Evolutionary conservation across 1,284 basidiomycete species (phyloP).

Genomic region (Mrakiaceae sp.): DNA sequence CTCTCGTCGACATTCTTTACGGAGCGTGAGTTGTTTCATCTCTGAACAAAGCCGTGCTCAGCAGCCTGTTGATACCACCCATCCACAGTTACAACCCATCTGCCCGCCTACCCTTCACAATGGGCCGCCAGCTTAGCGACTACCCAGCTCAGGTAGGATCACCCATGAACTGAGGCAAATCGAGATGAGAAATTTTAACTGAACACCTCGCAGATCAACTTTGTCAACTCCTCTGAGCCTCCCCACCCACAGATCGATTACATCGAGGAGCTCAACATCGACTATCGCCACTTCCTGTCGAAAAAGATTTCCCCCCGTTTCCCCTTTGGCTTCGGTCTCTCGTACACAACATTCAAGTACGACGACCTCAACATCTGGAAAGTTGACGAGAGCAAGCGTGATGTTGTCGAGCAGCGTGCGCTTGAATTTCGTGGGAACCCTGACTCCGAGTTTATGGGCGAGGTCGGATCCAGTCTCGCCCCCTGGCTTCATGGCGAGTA

Average conservation of each 20-base stretch:
- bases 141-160: constrained; percentile 41
- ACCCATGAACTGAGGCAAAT: too few species aligned
- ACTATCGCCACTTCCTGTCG: constrained; percentile 66
- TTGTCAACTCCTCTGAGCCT: constrained; percentile 44
- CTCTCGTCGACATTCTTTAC: constrained; percentile 60
- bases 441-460: too few species aligned
- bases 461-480: too few species aligned
- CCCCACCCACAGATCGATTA: constrained; percentile 46
- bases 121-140: constrained; percentile 54
- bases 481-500: too few species aligned
- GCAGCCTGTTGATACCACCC: constrained; percentile 16
- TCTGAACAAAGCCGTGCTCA: constrained; percentile 24
- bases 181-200: too few species aligned
- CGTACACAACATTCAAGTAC: constrained; percentile 69
- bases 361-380: constrained; percentile 35
- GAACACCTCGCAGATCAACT: constrained; percentile 48
- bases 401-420: too few species aligned
- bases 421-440: too few species aligned
- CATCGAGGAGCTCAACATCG: constrained; percentile 45
- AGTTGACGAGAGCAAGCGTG: too few species aligned
- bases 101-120: constrained; percentile 67
- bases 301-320: constrained; percentile 49
- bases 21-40: constrained; percentile 28
- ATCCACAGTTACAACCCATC: constrained; percentile 50
- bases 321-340: constrained; percentile 74